Evolutionary conservation across 352 stramenopile genomes (phyloP).

Genomic region (Phytophthora fragariaefolia): DNA sequence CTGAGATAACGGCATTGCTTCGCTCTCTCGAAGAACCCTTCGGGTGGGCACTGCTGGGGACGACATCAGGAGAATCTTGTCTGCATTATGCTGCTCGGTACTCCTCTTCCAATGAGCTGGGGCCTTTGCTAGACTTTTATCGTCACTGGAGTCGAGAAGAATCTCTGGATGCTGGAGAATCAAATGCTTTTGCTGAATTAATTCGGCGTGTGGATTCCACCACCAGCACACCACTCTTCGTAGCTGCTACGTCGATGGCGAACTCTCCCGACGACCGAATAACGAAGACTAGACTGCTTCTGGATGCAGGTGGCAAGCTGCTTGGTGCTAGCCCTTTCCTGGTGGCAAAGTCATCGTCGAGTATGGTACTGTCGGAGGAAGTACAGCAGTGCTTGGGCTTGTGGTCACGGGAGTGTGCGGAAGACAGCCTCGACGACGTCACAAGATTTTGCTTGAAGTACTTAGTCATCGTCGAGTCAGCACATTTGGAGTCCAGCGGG

Average conservation of each 20-base stretch:
- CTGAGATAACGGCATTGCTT: not conserved
- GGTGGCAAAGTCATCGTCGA: not conserved
- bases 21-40: not conserved
- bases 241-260: conserved; percentile 7
- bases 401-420: not conserved
- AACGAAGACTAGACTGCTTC: conserved; percentile 14
- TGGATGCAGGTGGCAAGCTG: conserved; percentile 9
- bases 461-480: not conserved
- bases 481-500: not conserved
- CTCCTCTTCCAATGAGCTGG: not conserved
- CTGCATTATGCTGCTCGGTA: not conserved
- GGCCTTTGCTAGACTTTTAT: not conserved
- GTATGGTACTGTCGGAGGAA: not conserved
- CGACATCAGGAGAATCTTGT: not conserved
- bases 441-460: not conserved
- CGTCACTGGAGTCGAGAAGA: too few species aligned
- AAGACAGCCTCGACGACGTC: not conserved
- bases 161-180: too few species aligned
- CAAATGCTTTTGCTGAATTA: too few species aligned
- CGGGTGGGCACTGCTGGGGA: too few species aligned
- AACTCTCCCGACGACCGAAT: conserved; percentile 11
- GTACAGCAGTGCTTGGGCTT: conserved; percentile 13
- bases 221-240: conserved; percentile 15
- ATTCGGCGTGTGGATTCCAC: too few species aligned
- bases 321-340: conserved; percentile 5